Evolutionary conservation across 768 basidiomycete species (phyloP).

Genomic region (Boletellus emodensis): DNA sequence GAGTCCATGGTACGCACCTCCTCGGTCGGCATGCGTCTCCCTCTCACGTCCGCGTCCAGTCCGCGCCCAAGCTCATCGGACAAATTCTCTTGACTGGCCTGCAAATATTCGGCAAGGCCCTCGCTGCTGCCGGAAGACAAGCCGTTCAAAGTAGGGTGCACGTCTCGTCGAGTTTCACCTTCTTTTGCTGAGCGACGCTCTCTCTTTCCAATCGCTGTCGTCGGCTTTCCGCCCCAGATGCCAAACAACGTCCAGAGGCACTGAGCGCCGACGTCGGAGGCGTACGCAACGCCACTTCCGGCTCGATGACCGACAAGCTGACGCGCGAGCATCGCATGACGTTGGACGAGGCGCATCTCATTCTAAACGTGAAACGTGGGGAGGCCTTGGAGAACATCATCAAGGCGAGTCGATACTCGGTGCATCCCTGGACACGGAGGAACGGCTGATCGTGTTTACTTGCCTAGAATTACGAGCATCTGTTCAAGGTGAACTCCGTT

Average conservation of each 20-base stretch:
- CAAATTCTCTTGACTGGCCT: constrained; percentile 76
- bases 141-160: constrained; percentile 80
- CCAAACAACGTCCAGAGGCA: constrained; percentile 72
- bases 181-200: not conserved
- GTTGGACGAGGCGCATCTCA: constrained; percentile 89
- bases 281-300: constrained; percentile 67
- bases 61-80: constrained; percentile 72
- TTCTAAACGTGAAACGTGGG: constrained; percentile 81
- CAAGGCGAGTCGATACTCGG: constrained; percentile 48
- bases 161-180: not conserved
- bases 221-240: constrained; percentile 56
- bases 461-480: constrained; percentile 81
- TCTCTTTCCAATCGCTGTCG: no score
- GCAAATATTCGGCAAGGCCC: constrained; percentile 87
- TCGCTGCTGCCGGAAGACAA: constrained; percentile 85
- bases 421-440: not conserved
- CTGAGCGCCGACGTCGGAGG: constrained; percentile 69
- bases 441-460: constrained; percentile 1
- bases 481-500: constrained; percentile 87
- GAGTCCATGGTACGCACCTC: constrained; percentile 17
- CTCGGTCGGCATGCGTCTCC: not conserved
- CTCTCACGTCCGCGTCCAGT: constrained; percentile 39
- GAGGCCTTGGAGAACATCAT: constrained; percentile 65
- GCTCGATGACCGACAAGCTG: constrained; percentile 74
- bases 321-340: constrained; percentile 90